Evolutionary conservation across 1,139 yeast species (phyloP), one percentile per base, ranked within the genome.

Genomic region (Blastobotrys malaysiensis): DNA sequence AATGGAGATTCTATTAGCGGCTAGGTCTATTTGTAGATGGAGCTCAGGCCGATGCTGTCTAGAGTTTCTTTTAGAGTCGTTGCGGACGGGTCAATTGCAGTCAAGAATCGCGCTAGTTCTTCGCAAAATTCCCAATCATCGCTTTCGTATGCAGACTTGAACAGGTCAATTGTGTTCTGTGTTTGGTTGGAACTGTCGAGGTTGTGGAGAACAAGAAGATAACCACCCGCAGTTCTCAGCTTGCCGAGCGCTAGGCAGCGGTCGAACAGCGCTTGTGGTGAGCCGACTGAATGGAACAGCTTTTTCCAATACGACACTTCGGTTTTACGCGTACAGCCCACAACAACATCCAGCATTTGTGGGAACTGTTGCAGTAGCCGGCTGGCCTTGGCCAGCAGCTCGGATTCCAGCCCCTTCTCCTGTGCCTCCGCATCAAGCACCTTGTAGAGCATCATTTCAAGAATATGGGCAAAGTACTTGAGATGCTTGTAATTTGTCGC

Each of bases 281-380:
- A 61, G 1, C 77, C 78, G 3, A 69, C 65, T 1, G 70, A 67
- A 5, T 69, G 65, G 62, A 85, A 83, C 43, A 84, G 71, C 19
- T 69, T 69, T 14, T 73, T 69, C 91, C 91, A 85, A 59, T 80
- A 79, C 52, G 78, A 77, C 20, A 78, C 75, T 63, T 85, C 93
- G 16, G 84, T 83, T 62, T 86, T 85, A 57, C 89, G 76, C 27
- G 87, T 72, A 65, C 84, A 80, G 21, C 81, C 80, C 18, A 83
- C 79, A 11, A 81, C 70, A 14, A 81, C 78, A 47, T 76, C 80
- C 1, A 81, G 72, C 59, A 65, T 65, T 46, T 71, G 70, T 0
- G 76, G 73, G 46, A 73, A 69, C 49, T 68, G 63, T 14, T 61
- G 55, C 14, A 71, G 63, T 46, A 73, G 62, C 18, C 61, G 59